phyloP scores from a whole-genome alignment of 768 basidiomycete genomes.

The Glaciozyma martinii region DNA sequence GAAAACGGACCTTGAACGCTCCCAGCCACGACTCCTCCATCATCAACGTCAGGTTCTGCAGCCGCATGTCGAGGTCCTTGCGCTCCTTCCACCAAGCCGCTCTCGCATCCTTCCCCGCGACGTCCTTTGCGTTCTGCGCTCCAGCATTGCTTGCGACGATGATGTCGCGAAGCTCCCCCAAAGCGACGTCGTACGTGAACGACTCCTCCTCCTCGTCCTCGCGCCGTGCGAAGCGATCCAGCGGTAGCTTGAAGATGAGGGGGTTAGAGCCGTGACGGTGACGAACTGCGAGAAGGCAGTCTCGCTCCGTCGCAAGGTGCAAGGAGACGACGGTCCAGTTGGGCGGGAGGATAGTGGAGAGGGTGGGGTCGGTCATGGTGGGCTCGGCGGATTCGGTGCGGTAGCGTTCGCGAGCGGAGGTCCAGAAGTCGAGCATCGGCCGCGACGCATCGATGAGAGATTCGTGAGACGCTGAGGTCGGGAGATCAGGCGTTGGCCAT shows the following conservation, averaged over 20 bases:
- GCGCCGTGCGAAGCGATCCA: constrained; percentile 63
- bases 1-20: constrained; percentile 71
- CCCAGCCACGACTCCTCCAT: constrained; percentile 97
- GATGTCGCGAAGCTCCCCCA: constrained; percentile 67
- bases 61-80: constrained; percentile 60
- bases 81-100: constrained; percentile 81
- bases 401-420: constrained; percentile 51
- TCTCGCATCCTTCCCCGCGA: constrained; percentile 60
- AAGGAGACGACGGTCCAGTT: constrained; percentile 81
- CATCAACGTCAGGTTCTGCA: constrained; percentile 65
- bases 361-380: constrained; percentile 21
- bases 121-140: constrained; percentile 59
- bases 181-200: constrained; percentile 64
- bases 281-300: constrained; percentile 72
- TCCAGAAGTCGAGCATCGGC: constrained; percentile 56
- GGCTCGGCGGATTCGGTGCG: constrained; percentile 39
- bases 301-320: constrained; percentile 70
- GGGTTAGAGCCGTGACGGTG: constrained; percentile 57
- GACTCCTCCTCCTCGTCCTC: constrained; percentile 60
- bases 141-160: constrained; percentile 67
- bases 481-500: constrained; percentile 54
- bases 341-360: constrained; percentile 52
- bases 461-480: constrained; percentile 41
- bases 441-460: constrained; percentile 34
- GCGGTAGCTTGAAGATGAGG: constrained; percentile 77